phyloP scores from a whole-genome alignment of 257 asterid species.

The Solanum piurae region DNA sequence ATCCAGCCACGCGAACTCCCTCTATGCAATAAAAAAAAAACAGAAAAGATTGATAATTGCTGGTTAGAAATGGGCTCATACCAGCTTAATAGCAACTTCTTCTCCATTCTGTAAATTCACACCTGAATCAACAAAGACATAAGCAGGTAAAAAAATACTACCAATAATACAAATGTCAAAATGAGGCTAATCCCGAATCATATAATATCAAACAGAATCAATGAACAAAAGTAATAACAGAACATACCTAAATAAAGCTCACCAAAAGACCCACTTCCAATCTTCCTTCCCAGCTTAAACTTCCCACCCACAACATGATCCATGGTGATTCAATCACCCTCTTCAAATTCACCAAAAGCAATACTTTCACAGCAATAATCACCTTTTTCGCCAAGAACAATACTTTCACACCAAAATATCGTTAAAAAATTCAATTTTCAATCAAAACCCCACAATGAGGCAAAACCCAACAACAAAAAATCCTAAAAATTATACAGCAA shows the following conservation, averaged over 20 bases:
- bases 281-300: conserved; percentile 92
- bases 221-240: background rate
- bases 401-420: background rate
- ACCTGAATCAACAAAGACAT: conserved; percentile 30
- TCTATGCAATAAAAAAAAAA: background rate
- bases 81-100: conserved; percentile 92
- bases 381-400: background rate
- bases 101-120: conserved; percentile 82
- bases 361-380: background rate
- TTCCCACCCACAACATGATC: conserved; percentile 86
- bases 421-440: background rate
- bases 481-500: background rate
- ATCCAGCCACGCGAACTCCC: background rate
- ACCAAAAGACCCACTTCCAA: conserved; percentile 96
- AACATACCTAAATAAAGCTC: conserved; percentile 79
- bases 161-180: background rate
- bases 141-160: background rate
- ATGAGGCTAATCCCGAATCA: background rate
- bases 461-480: background rate
- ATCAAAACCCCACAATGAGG: background rate
- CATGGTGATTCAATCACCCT: conserved; percentile 24
- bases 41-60: background rate
- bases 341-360: background rate
- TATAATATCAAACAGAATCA: background rate
- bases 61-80: conserved; percentile 5